Evolutionary conservation across 2,329 filamentous ascomycete species (phyloP).

Genomic region (Xylariaceae sp.): DNA sequence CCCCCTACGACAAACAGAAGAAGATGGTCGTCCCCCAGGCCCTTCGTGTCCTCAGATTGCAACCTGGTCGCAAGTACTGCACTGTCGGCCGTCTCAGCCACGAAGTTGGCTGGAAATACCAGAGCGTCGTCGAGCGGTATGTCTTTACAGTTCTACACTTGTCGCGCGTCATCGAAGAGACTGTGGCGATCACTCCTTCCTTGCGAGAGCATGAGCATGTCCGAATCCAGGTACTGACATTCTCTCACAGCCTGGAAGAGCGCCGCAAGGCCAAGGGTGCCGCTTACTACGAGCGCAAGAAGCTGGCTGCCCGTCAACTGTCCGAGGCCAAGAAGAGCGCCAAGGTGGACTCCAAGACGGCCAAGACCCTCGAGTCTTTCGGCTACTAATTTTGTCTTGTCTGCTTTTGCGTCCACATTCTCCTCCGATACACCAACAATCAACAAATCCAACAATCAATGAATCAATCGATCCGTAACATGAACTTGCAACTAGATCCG

Average conservation of each 20-base stretch:
- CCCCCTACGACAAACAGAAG: constrained; percentile 99
- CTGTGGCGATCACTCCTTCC: too few relatives aligned
- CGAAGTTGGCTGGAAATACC: constrained; percentile 99
- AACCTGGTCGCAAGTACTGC: constrained; percentile 99
- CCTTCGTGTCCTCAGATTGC: constrained; percentile 90
- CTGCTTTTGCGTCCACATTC: constrained; percentile 23
- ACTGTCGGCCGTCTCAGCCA: constrained; percentile 95
- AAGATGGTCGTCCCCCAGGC: constrained; percentile 99
- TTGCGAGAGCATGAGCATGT: background rate
- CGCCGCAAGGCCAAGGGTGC: constrained; percentile 98
- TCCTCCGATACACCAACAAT: constrained; percentile 23
- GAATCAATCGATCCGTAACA: constrained; percentile 9
- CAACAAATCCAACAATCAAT: constrained; percentile 27
- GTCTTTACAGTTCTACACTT: constrained; percentile 36
- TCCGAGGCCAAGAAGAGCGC: constrained; percentile 90
- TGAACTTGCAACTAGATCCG: constrained; percentile 34
- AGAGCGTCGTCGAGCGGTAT: constrained; percentile 96
- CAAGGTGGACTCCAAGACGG: constrained; percentile 79
- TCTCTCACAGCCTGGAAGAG: constrained; percentile 81
- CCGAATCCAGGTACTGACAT: constrained; percentile 14
- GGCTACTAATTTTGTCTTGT: constrained; percentile 68
- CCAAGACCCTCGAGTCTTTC: constrained; percentile 80
- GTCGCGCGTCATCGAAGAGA: too few relatives aligned
- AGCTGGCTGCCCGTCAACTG: constrained; percentile 86
- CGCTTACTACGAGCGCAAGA: constrained; percentile 99